Conservation (phyloP, 225 moss, liverwort and hornwort species). For the Straminergon stramineum region DNA sequence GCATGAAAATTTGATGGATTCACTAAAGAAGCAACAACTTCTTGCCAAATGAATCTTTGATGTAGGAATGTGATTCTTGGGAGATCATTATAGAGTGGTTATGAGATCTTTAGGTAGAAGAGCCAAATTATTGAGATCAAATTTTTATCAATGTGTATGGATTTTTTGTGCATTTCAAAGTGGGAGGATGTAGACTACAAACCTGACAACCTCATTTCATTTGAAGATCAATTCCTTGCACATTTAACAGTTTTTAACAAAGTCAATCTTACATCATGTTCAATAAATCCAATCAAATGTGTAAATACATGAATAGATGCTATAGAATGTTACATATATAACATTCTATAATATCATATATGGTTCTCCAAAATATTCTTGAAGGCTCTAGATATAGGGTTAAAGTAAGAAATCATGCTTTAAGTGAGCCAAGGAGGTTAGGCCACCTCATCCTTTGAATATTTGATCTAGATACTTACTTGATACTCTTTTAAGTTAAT, state of each 20-base stretch:
- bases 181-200: not conserved
- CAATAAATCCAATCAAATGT: not conserved
- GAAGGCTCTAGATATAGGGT: not conserved
- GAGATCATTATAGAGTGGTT: not conserved
- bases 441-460: not conserved
- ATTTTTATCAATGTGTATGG: not conserved
- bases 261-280: accelerated
- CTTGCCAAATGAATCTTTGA: no score
- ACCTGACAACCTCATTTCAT: not conserved
- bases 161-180: not conserved
- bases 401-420: not conserved
- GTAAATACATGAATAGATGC: not conserved
- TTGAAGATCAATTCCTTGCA: not conserved
- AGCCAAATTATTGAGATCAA: not conserved
- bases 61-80: not conserved
- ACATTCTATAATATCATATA: not conserved
- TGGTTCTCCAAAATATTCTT: not conserved
- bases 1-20: not conserved
- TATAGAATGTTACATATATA: no score
- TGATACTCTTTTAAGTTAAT: not conserved
- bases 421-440: not conserved
- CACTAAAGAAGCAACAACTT: accelerated
- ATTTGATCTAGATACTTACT: not conserved
- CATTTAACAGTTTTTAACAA: not conserved
- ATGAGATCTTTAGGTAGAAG: not conserved